Conservation (phyloP, 106 monocot species). For the Apostasia ramifera region DNA sequence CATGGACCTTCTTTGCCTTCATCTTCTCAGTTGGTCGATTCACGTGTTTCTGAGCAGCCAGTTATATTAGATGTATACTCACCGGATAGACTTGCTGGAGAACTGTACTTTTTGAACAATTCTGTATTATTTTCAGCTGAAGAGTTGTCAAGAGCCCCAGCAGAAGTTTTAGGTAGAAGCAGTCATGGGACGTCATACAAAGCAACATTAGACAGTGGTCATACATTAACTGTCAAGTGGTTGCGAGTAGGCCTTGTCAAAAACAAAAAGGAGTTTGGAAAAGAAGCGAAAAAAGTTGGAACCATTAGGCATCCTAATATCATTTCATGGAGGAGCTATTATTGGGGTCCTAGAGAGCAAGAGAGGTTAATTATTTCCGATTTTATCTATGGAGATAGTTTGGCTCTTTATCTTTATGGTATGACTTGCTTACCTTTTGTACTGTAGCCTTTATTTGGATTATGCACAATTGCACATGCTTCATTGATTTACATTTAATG, state of each 20-base stretch:
- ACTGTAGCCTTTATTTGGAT: neutral
- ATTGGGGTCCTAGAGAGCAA: conserved; percentile 87
- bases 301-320: conserved; percentile 69
- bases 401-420: conserved; percentile 92
- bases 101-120: conserved; percentile 68
- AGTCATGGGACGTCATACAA: conserved; percentile 95
- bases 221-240: conserved; percentile 84
- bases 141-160: conserved; percentile 81
- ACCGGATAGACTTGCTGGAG: conserved; percentile 77
- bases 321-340: conserved; percentile 75
- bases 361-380: conserved; percentile 82
- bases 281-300: conserved; percentile 77
- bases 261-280: conserved; percentile 83
- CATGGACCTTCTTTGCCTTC: conserved; percentile 21
- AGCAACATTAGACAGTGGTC: conserved; percentile 71
- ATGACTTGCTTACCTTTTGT: conserved; percentile 11
- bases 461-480: too few species aligned
- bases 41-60: conserved; percentile 22
- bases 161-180: conserved; percentile 93
- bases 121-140: conserved; percentile 73
- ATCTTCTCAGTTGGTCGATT: conserved; percentile 28
- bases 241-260: conserved; percentile 82
- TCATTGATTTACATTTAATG: too few species aligned
- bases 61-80: conserved; percentile 58
- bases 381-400: conserved; percentile 70